Conservation (phyloP, 768 basidiomycete species). For the Tricholoma flavovirens region DNA sequence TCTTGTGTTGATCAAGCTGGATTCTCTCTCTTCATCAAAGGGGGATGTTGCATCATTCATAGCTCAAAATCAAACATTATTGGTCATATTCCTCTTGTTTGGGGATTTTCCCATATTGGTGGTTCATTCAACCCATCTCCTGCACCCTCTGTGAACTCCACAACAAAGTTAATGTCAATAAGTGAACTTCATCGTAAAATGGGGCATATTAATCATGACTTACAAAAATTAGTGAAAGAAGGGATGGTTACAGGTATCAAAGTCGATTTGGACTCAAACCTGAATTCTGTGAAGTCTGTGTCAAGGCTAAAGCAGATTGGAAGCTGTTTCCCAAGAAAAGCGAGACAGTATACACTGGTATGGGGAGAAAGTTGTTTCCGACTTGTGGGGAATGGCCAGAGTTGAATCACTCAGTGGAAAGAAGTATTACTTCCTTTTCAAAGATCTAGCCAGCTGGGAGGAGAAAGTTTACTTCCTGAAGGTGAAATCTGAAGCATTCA, state of each 20-base stretch:
- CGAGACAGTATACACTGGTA: no score
- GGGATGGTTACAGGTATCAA: slow-evolving; percentile 26
- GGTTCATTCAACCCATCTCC: slow-evolving; percentile 2
- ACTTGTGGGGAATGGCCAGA: background rate
- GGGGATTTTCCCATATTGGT: slow-evolving; percentile 21
- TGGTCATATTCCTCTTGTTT: no score
- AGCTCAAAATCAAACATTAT: no score
- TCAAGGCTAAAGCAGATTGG: no score
- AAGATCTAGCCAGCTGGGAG: no score
- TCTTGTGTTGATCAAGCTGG: slow-evolving; percentile 13
- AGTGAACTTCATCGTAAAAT: slow-evolving; percentile 27
- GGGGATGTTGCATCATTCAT: background rate
- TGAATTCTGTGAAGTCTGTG: slow-evolving; percentile 12
- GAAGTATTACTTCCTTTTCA: no score
- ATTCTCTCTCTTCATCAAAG: background rate
- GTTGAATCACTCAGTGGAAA: no score
- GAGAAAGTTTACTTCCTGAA: background rate
- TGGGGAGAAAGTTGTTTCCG: no score
- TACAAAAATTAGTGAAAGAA: slow-evolving; percentile 21
- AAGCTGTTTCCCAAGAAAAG: no score
- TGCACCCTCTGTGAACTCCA: slow-evolving; percentile 8
- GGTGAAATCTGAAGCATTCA: no score
- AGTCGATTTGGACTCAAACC: slow-evolving; percentile 20
- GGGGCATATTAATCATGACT: slow-evolving; percentile 29
- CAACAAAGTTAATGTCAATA: slow-evolving; percentile 16